These are phyloP conservation scores for Fraxinus ornus DNA, from an alignment of 305 asterid species.

Conservation along the genomic window DNA sequence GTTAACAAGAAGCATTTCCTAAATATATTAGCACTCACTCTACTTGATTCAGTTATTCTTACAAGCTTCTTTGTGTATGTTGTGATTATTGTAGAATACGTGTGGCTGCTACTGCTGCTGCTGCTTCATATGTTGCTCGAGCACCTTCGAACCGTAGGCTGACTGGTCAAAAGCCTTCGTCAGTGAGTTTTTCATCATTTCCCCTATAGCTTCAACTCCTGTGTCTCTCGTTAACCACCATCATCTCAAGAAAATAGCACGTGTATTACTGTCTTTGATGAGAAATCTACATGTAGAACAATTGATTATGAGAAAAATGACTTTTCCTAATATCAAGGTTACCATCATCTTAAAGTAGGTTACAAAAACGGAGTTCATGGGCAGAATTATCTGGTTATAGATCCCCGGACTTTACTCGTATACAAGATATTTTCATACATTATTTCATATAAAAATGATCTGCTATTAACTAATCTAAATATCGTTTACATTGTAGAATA, in stretches of 20 bases:
- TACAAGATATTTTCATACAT: not conserved
- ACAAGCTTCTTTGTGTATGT: constrained; percentile 8
- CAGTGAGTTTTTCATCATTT: constrained; percentile 40
- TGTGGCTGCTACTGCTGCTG: constrained; percentile 82
- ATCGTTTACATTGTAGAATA: not conserved
- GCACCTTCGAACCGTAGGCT: constrained; percentile 68
- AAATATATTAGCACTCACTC: not conserved
- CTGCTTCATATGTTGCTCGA: constrained; percentile 90
- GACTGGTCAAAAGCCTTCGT: constrained; percentile 50
- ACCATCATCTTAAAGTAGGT: not conserved
- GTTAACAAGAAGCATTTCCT: constrained; percentile 4
- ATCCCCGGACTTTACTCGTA: not conserved
- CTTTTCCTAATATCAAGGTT: not conserved
- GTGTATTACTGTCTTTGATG: not conserved
- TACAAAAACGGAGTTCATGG: not conserved
- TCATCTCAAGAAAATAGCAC: not conserved
- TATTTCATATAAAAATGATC: not conserved
- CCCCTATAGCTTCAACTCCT: not conserved
- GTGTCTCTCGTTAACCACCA: constrained; percentile 6
- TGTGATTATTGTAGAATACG: constrained; percentile 63
- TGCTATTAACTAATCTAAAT: not conserved
- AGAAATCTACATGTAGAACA: not conserved
- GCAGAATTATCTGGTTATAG: not conserved
- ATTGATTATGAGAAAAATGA: not conserved
- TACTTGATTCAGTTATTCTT: not conserved